Percentiles rank a stretch among this genome's conserved stretches.
phyloP scores from a whole-genome alignment of 2,329 filamentous ascomycete species.

The Fragosphaeria purpurea region DNA sequence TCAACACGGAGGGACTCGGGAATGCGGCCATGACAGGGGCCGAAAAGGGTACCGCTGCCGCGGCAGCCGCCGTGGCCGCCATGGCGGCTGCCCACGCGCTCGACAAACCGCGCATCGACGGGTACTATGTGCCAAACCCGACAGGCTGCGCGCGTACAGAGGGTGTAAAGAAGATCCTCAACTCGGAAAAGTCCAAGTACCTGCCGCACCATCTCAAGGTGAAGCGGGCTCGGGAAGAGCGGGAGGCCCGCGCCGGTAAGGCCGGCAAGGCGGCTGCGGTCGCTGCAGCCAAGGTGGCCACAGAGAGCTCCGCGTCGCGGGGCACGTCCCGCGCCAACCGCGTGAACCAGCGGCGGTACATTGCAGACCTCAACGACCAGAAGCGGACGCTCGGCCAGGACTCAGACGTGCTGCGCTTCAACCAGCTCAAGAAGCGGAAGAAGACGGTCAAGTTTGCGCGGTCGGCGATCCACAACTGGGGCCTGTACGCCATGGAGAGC shows the following conservation, averaged over 20 bases:
- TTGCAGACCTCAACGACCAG: constrained; percentile 91
- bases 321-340: constrained; percentile 88
- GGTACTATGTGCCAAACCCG: constrained; percentile 73
- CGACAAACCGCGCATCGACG: constrained; percentile 36
- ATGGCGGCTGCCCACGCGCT: constrained; percentile 10
- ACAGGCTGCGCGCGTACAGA: constrained; percentile 87
- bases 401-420: constrained; percentile 90
- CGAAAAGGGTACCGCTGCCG: constrained; percentile 3
- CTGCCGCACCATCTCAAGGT: constrained; percentile 96
- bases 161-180: constrained; percentile 88
- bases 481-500: constrained; percentile 93
- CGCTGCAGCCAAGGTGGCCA: constrained; percentile 61
- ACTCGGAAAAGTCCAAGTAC: constrained; percentile 97
- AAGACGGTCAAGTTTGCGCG: constrained; percentile 97
- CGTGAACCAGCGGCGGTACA: constrained; percentile 87
- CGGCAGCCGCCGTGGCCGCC: constrained; percentile 18
- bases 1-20: constrained; percentile 34
- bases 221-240: constrained; percentile 79
- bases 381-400: constrained; percentile 77
- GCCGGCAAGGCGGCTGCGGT: constrained; percentile 57
- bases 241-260: constrained; percentile 61
- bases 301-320: constrained; percentile 73
- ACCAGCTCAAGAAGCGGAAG: constrained; percentile 98
- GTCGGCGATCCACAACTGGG: constrained; percentile 98
- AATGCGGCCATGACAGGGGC: constrained; percentile 1